Base-by-base conservation (phyloP, 805 yeast genomes). In the Schwanniomyces polymorphus region DNA sequence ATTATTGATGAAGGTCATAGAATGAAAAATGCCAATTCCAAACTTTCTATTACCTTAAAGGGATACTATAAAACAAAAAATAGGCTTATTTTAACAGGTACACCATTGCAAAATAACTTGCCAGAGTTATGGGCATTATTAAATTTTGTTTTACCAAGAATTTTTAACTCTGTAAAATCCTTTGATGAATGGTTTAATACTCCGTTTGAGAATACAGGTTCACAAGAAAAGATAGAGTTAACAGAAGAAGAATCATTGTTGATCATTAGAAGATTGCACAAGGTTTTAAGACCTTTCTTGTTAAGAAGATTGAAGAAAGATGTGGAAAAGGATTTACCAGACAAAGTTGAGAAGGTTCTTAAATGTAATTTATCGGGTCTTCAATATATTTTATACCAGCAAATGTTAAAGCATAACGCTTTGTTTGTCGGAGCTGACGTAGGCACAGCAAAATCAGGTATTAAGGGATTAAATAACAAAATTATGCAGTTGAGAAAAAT, bases 171-270 rank as follows among this genome's bases (percentile, higher is more conserved):
- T 29, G 94, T 86, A 9, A 86, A 88, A 60, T 84, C 92, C 7
- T 88, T 88, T 60, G 94, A 88, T 60, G 95, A 88, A 61, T 88
- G 96, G 95, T 88, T 88, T 62, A 88, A 88, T 59, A 88, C 95
- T 0, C 95, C 95, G 5, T 88, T 88, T 68, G 92, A 91, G 4
- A 87, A 86, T 53, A 84, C 94, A 14, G 95, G 95, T 48, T 75
- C 84, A 12, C 92, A 86, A 63, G 95, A 88, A 57, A 85, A 85
- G 64, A 76, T 88, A 44, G 94, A 84, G 51, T 74, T 88, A 52
- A 84, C 90, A 0, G 96, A 88, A 78, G 96, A 88, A 84, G 96
- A 88, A 67, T 82, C 88, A 28, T 72, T 88, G 49, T 79, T 88
- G 74, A 82, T 88, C 46, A 88, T 88, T 59, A 75, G 94, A 72